Conservation (phyloP, 2,329 filamentous ascomycete species). For the Neofusicoccum kwambonambiense region DNA sequence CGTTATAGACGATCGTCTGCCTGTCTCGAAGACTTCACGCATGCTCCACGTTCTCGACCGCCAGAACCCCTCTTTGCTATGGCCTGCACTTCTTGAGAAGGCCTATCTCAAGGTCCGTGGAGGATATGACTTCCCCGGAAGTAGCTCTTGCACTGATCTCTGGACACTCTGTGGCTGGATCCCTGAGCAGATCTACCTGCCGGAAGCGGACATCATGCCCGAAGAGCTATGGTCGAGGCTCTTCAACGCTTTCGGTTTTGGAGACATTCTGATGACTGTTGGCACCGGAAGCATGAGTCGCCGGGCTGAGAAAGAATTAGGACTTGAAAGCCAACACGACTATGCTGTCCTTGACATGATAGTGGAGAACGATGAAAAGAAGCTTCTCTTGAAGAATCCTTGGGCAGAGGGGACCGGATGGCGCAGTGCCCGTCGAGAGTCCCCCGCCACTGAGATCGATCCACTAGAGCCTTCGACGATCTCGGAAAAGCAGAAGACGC, state of each 20-base stretch:
- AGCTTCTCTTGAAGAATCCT: constrained; percentile 88
- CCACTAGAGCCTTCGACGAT: too few relatives aligned
- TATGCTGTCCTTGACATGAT: constrained; percentile 85
- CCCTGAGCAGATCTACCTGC: constrained; percentile 75
- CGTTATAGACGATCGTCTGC: constrained; percentile 83
- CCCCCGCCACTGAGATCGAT: not conserved
- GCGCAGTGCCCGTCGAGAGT: constrained; percentile 50
- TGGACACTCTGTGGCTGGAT: constrained; percentile 96
- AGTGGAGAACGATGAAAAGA: constrained; percentile 61
- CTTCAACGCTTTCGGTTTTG: constrained; percentile 68
- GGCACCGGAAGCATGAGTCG: constrained; percentile 81
- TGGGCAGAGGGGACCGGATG: constrained; percentile 83
- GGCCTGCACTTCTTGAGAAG: constrained; percentile 93
- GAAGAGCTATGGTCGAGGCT: constrained; percentile 77
- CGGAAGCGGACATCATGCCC: constrained; percentile 62
- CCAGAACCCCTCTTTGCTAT: constrained; percentile 75
- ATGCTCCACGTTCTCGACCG: constrained; percentile 86
- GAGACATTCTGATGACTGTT: constrained; percentile 83
- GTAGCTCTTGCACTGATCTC: constrained; percentile 92
- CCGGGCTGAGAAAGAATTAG: constrained; percentile 75
- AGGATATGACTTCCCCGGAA: constrained; percentile 96
- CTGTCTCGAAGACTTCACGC: constrained; percentile 70
- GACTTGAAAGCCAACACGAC: constrained; percentile 86
- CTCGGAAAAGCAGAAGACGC: constrained; percentile 9
- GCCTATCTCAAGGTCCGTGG: constrained; percentile 94